Base-by-base conservation (phyloP, 345 rosid species). In the Barbarea vulgaris region DNA sequence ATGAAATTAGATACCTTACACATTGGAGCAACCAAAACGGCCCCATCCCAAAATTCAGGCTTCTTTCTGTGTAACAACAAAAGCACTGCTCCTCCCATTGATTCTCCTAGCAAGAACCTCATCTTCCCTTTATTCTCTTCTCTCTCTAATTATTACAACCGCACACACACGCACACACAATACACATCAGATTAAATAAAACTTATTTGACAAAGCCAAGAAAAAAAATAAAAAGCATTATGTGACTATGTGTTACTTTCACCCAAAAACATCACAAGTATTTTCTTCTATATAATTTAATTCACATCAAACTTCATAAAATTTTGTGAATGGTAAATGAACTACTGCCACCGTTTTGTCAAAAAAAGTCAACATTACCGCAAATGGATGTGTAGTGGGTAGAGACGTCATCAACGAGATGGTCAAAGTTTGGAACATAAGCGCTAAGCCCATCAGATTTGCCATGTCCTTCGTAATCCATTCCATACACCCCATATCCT, bases 381-480 rank as follows among this genome's bases (percentile, higher is more conserved):
- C 89, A 90, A 27, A 85, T 83, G 51, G 51, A 63, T 47, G 79
- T 81, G 79, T 81, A 95, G 62, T 85, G 87, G 3, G 69, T 31
- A 1, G 83, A 81, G 69, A 89, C 91, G 41, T 92, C 96, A 17
- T 90, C 84, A 55, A 89, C 87, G n/a, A 92, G 62, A 50, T 77
- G 54, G 48, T 90, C 89, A 55, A 95, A 87, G 57, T 73, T 83
- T 11, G 83, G 63, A 7, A 95, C 57, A 31, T 79, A 88, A 24
- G 81, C 89, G 3, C 72, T 57, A 54, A 87, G 67, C 9, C 99
- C 98, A 6, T 70, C 77, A 39, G 99, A 95, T 73, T 87, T 90
- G 46, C 99, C 99, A 72, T 95, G 99, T 1, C 99, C 99, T 84
- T 90, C 93, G 7, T 85, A 92, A 74, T 95, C 99, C 6, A 95